These are phyloP conservation scores for Leucosporidium creatinivorum DNA, from an alignment of 768 basidiomycete genomes.

Conservation along the genomic window DNA sequence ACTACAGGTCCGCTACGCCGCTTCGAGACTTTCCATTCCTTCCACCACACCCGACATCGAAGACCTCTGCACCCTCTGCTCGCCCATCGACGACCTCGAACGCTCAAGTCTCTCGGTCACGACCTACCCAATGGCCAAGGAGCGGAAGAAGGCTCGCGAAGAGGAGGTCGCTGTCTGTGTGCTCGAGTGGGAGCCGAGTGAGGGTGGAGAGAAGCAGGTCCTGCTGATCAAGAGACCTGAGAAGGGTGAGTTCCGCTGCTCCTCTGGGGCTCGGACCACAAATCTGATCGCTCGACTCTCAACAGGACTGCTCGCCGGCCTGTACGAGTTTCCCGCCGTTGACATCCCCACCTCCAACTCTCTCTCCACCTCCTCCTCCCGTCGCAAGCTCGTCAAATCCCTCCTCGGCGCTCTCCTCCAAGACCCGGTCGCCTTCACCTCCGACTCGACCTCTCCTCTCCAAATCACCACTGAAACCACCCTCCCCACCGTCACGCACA, in stretches of 20 bases:
- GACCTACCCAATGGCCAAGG: conserved; percentile 77
- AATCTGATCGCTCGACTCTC: no score
- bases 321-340: conserved; percentile 77
- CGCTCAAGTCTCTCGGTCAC: conserved; percentile 47
- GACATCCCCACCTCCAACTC: conserved; percentile 44
- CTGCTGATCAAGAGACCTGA: conserved; percentile 75
- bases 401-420: conserved; percentile 16
- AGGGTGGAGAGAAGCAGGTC: conserved; percentile 51
- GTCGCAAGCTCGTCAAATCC: conserved; percentile 33
- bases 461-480: conserved; percentile 23
- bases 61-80: conserved; percentile 64
- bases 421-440: not conserved
- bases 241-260: conserved; percentile 50
- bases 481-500: conserved; percentile 60
- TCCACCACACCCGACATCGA: conserved; percentile 55
- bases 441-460: not conserved
- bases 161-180: conserved; percentile 79
- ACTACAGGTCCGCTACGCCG: not conserved
- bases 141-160: conserved; percentile 72
- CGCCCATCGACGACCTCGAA: conserved; percentile 46
- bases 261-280: not conserved
- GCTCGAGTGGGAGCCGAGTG: conserved; percentile 61
- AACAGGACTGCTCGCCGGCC: conserved; percentile 77
- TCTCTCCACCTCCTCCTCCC: not conserved
- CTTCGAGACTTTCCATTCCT: no score